Base-by-base conservation (phyloP, 1,139 yeast genomes). In the Zygotorulaspora mrakii region DNA sequence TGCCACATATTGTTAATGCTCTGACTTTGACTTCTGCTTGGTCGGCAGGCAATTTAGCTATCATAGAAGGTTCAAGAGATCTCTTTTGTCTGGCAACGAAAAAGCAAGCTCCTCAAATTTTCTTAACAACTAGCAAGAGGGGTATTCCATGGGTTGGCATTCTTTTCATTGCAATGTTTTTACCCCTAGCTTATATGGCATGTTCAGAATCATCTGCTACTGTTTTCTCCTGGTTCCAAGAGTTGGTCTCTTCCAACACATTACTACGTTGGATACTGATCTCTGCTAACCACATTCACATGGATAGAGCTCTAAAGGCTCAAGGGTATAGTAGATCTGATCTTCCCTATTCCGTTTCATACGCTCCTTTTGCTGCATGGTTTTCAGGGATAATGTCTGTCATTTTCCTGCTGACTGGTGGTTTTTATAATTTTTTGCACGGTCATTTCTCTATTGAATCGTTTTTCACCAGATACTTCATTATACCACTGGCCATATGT, bases 141-240 rank as follows among this genome's bases (percentile, higher is more conserved):
- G 77, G 76, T 43, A 62, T 70, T 21, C 78, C 78, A 28, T 68
- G 62, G 47, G 59, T 59, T 17, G 73, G 70, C 1, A 63, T 69
- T 11, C 38, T 49, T 0, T 22, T 53, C 2, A 57, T 66, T 42
- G 53, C 68, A 17, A 66, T 68, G 29, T 25, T 25, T 11, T 14
- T 25, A 14, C 28, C 28, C 10, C 49, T 71, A 25, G 70, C 73
- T 0, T 71, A 62, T 46, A 52, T 70, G 50, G 67, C 66, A 42
- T 65, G 60, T 16, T 62, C 68, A n/a, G 54, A 65, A 1, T 50
- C 61, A 13, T 45, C 66, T 3, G 62, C 70, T 47, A 68, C 57
- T 66, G 81, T 55, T 57, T 76, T 65, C 52, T 58, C 60, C 28
- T 89, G 95, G 89, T 77, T 89, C 52, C 43, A 39, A 30, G 29